Evolutionary conservation across 805 yeast species (phyloP).

Genomic region (Dipodascus albidus): DNA sequence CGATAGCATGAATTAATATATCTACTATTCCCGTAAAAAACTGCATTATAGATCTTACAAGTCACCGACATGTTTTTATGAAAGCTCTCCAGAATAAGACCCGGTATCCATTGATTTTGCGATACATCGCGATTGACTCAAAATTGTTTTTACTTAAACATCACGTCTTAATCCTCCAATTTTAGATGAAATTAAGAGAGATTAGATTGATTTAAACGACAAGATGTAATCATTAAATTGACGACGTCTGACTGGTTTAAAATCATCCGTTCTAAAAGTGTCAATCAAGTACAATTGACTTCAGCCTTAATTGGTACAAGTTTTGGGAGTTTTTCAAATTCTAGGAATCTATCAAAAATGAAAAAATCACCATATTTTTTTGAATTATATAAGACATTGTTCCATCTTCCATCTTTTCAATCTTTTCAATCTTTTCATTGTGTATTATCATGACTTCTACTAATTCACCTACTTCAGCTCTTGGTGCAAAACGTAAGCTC

Average conservation of each 20-base stretch:
- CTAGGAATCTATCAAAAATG: background rate
- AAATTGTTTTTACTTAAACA: too few relatives aligned
- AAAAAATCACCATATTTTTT: constrained; percentile 1
- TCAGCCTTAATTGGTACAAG: too few relatives aligned
- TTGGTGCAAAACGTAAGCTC: background rate
- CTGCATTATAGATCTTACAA: too few relatives aligned
- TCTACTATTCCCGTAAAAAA: too few relatives aligned
- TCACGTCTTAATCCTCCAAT: background rate
- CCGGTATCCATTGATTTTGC: too few relatives aligned
- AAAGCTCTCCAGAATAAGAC: too few relatives aligned
- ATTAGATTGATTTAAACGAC: background rate
- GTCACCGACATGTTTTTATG: too few relatives aligned
- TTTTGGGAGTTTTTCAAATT: background rate
- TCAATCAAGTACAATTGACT: too few relatives aligned
- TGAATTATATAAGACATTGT: background rate
- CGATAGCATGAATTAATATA: too few relatives aligned
- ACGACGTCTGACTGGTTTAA: background rate
- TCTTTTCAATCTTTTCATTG: background rate
- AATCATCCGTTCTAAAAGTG: too few relatives aligned
- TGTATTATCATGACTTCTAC: background rate
- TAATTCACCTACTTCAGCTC: background rate
- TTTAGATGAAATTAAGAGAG: background rate
- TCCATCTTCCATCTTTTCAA: background rate
- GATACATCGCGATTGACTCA: too few relatives aligned
- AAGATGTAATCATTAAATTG: background rate